These are phyloP conservation scores for Debaryomyces udenii DNA, from an alignment of 1,139 yeast species.

Conservation along the genomic window DNA sequence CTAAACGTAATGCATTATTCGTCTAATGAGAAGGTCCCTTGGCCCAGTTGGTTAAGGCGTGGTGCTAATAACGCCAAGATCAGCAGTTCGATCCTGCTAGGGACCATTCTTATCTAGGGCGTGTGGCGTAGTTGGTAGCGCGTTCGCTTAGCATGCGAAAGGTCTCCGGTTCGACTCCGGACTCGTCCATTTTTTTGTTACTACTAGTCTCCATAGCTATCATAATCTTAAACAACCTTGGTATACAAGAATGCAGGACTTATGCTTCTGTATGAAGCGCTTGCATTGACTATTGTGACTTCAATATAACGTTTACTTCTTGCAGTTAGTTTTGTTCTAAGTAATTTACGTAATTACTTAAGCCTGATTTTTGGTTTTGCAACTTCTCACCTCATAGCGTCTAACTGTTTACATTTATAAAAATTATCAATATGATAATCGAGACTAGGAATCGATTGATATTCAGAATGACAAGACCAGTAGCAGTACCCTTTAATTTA, in stretches of 20 bases:
- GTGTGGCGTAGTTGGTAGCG: constrained; percentile 95
- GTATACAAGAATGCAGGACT: neutral
- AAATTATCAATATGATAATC: neutral
- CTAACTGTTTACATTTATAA: neutral
- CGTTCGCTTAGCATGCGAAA: constrained; percentile 89
- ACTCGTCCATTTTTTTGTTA: constrained; percentile 62
- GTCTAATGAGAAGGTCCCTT: constrained; percentile 21
- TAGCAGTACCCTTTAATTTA: constrained; percentile 19
- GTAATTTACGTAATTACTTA: no score
- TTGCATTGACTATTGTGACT: neutral
- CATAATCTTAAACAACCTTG: neutral
- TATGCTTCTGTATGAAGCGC: neutral
- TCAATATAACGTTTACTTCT: neutral
- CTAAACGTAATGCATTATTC: no score
- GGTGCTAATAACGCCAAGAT: constrained; percentile 87
- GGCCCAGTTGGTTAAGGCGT: constrained; percentile 54
- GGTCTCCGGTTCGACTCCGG: constrained; percentile 92
- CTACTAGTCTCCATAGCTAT: neutral
- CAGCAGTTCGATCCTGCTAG: constrained; percentile 89
- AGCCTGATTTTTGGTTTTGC: constrained; percentile 5
- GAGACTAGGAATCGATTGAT: neutral
- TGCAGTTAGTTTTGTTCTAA: no score
- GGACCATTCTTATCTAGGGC: constrained; percentile 59
- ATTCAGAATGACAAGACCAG: neutral
- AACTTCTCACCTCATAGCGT: constrained; percentile 4